These are phyloP conservation scores for Scutellaria baicalensis DNA, from an alignment of 257 asterid species.

Conservation along the genomic window DNA sequence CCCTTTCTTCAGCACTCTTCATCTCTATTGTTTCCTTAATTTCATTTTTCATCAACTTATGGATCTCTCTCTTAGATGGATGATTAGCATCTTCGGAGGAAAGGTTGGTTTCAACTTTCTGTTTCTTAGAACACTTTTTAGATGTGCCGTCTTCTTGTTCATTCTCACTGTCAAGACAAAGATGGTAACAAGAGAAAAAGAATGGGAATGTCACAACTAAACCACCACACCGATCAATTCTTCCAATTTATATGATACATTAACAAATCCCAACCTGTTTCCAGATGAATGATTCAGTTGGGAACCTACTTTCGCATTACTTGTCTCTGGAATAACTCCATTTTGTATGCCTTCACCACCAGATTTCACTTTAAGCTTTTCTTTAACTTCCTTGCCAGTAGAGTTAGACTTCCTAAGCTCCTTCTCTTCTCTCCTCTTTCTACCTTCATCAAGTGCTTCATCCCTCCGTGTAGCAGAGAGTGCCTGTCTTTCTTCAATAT, in stretches of 20 bases:
- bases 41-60: conserved; percentile 71
- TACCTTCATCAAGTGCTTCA: conserved; percentile 81
- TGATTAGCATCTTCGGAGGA: conserved; percentile 32
- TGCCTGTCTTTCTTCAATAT: conserved; percentile 76
- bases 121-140: conserved; percentile 49
- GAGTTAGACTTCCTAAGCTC: conserved; percentile 48
- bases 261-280: conserved; percentile 41
- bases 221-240: conserved; percentile 1
- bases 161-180: conserved; percentile 39
- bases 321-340: conserved; percentile 28
- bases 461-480: conserved; percentile 83
- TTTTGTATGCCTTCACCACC: conserved; percentile 24
- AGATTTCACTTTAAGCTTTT: conserved; percentile 16
- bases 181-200: conserved; percentile 8
- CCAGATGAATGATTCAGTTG: conserved; percentile 35
- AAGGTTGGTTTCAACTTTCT: conserved; percentile 33
- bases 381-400: conserved; percentile 31
- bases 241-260: neutral
- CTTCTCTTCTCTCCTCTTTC: conserved; percentile 83
- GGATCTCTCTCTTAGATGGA: conserved; percentile 67
- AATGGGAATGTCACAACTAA: neutral
- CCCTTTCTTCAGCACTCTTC: conserved; percentile 74
- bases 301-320: conserved; percentile 20
- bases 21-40: conserved; percentile 61
- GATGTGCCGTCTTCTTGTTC: conserved; percentile 33